Evolutionary conservation across 306 rosid genomes (phyloP).

Genomic region (Castanea mollissima): DNA sequence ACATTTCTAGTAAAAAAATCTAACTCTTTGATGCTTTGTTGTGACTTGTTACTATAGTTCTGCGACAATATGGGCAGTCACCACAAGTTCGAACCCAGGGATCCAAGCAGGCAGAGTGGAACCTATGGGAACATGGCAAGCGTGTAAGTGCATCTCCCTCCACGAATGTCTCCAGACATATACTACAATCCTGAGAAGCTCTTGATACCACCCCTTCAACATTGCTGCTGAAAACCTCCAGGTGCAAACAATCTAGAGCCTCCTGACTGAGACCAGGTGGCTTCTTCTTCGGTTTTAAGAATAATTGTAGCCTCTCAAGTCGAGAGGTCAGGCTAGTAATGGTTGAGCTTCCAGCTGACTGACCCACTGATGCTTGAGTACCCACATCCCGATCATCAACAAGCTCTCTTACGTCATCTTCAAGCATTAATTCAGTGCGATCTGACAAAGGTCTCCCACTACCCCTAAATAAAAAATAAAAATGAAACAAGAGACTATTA

Average conservation of each 20-base stretch:
- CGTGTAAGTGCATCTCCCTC: constrained; percentile 60
- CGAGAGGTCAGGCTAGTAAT: constrained; percentile 45
- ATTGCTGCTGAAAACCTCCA: constrained; percentile 44
- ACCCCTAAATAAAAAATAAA: constrained; percentile 27
- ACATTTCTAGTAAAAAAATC: background rate
- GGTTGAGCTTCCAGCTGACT: constrained; percentile 18
- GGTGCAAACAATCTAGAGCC: constrained; percentile 50
- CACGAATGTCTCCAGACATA: constrained; percentile 72
- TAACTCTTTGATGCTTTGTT: constrained; percentile 5
- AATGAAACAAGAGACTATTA: constrained; percentile 5
- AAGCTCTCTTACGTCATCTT: constrained; percentile 13
- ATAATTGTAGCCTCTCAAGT: constrained; percentile 42
- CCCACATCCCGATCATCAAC: constrained; percentile 29
- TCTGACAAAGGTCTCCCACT: constrained; percentile 18
- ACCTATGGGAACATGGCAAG: constrained; percentile 74
- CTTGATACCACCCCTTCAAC: constrained; percentile 26
- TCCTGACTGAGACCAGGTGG: constrained; percentile 77
- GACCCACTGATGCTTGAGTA: constrained; percentile 31
- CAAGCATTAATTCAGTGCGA: background rate
- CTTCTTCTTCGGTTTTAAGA: constrained; percentile 45
- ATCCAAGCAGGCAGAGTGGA: constrained; percentile 71
- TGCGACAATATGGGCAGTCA: constrained; percentile 83
- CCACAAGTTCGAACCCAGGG: constrained; percentile 80
- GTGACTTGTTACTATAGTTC: constrained; percentile 41
- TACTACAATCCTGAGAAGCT: constrained; percentile 61